A percentile compares a stretch with the other conserved stretches of the same genome.
Evolutionary conservation across 176 grass and related monocot species (phyloP).

Genomic region (Olyra latifolia): DNA sequence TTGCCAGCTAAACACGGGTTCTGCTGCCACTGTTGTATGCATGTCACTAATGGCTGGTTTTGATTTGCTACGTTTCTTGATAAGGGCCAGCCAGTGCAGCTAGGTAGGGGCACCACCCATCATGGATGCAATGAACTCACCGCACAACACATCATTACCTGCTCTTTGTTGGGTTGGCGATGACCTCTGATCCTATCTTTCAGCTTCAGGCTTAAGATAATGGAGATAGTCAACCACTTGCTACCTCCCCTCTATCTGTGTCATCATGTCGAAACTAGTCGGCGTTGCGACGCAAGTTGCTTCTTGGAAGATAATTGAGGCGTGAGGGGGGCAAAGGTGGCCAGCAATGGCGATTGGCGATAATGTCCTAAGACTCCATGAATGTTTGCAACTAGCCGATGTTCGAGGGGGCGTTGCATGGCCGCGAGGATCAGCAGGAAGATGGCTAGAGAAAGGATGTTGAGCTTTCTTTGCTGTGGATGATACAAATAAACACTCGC

Average conservation of each 20-base stretch:
- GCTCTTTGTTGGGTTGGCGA: constrained; percentile 25
- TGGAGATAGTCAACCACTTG: constrained; percentile 34
- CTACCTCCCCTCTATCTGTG: constrained; percentile 23
- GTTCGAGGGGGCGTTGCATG: constrained; percentile 6
- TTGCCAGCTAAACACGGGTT: constrained; percentile 35
- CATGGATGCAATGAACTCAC: constrained; percentile 20
- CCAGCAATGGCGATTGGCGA: neutral
- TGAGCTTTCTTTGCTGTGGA: neutral
- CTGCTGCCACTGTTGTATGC: constrained; percentile 9
- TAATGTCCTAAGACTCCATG: constrained; percentile 16
- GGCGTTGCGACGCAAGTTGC: constrained; percentile 17
- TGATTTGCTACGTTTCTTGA: constrained; percentile 29
- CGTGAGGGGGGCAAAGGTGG: neutral
- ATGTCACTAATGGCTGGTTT: constrained; percentile 5
- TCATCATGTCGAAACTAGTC: constrained; percentile 31
- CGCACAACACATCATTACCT: neutral
- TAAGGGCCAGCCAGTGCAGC: neutral
- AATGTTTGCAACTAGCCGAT: constrained; percentile 29
- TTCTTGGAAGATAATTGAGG: neutral
- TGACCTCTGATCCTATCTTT: constrained; percentile 1
- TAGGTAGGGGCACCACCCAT: constrained; percentile 31
- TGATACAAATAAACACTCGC: neutral
- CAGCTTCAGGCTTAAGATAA: constrained; percentile 30
- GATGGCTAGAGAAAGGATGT: neutral
- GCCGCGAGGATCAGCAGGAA: constrained; percentile 25